Evolutionary conservation across 192 early-diverging fungal species (phyloP), one percentile per base, ranked within the genome.

Genomic region (Chytriomyces sp.): DNA sequence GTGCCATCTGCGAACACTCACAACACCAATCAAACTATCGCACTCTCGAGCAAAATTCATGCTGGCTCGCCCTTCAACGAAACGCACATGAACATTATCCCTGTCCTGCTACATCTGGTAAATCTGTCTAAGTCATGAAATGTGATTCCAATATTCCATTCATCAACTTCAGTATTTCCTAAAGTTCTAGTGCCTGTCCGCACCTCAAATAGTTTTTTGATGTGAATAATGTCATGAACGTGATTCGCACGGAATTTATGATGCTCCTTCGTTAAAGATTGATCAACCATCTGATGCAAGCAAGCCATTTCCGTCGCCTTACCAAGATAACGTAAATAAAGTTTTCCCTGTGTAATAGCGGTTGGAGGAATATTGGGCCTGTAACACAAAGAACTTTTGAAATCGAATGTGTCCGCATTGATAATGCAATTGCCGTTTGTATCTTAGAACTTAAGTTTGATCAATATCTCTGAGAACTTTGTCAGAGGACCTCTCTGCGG

Each of bases 391-490:
- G 66, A 74, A n/a, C 64, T 32, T 32, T 52, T 62, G 52, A 73
- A 58, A 25, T 68, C n/a, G 68, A 76, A 76, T 2, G 60, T 19
- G 33, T 55, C 60, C 14, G 52, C 28, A 7, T 52, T 39, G 5
- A 36, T 17, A 8, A 72, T 41, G 52, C 38, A 53, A 39, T 73
- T 73, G 17, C 61, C 54, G 32, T 58, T 36, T 5, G 62, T 39
- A 62, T 76, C 75, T 68, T 68, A 76, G 38, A 76, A 76, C 5
- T 40, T 71, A 17, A 76, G 19, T 39, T 69, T 76, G 52, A 76
- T 41, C n/a, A 1, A 64, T 25, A 32, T 76, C 75, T 3, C 62
- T 8, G 5, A 72, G 68, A 33, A 55, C 75, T 28, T 37, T 44
- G 33, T 76, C 67, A 17, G 52, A 30, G 0, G 59, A 63, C 52